phyloP scores from a whole-genome alignment of 2,329 filamentous ascomycete genomes.

The Penicillium hesseltinei region DNA sequence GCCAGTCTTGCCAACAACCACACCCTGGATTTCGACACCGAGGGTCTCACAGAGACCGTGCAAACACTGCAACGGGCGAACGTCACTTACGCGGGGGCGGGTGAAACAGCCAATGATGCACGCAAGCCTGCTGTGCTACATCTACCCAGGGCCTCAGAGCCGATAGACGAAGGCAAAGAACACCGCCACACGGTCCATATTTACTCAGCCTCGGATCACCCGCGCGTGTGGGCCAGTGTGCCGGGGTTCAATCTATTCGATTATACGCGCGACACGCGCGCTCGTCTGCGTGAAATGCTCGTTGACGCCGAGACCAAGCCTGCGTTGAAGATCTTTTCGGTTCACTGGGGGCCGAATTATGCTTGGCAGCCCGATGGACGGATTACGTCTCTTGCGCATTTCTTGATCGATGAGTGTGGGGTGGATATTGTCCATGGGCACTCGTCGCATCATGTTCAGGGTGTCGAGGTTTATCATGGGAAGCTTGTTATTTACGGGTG shows the following conservation, averaged over 20 bases:
- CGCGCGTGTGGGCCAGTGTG: conserved; percentile 32
- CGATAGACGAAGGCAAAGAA: neutral
- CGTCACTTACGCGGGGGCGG: conserved; percentile 34
- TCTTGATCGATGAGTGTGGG: conserved; percentile 42
- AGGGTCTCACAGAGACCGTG: conserved; percentile 38
- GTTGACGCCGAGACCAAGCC: neutral
- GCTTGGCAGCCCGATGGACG: conserved; percentile 33
- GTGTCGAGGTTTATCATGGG: conserved; percentile 38
- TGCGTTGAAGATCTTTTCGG: conserved; percentile 37
- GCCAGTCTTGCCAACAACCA: conserved; percentile 43
- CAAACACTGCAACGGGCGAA: conserved; percentile 26
- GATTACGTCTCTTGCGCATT: conserved; percentile 39
- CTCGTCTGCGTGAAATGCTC: conserved; percentile 21
- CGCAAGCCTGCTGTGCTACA: conserved; percentile 29
- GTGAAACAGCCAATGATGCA: conserved; percentile 31
- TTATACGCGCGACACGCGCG: conserved; percentile 27
- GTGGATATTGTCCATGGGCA: conserved; percentile 45
- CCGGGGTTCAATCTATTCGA: conserved; percentile 40
- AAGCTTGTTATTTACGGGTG: conserved; percentile 43
- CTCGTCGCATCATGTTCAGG: conserved; percentile 44
- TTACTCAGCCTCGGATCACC: conserved; percentile 41
- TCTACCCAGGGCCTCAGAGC: conserved; percentile 14
- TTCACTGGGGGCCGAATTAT: conserved; percentile 46
- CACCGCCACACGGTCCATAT: conserved; percentile 27
- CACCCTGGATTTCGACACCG: conserved; percentile 37